Base-by-base conservation (phyloP, 73 alveolate genomes). In the Paramecium pentaurelia region DNA sequence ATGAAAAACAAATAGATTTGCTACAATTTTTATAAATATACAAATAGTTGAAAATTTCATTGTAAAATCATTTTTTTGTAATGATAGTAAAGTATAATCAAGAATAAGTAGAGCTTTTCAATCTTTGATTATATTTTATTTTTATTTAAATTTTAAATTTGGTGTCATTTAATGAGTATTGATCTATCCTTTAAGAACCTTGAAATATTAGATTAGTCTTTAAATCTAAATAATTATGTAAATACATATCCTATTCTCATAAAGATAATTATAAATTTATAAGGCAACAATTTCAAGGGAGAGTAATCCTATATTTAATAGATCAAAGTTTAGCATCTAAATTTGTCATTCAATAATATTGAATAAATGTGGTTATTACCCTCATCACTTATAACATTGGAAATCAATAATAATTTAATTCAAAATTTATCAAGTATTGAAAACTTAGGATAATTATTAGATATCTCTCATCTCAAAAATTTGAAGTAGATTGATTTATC, bases 311-410 rank as follows among this genome's bases (percentile, higher is more conserved):
- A 37, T 14, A 73, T 40, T 10, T 18, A 73, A 22, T 37, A 37
- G n/a, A 27, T 73, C 32, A 37, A 40, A 11, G 60, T 34, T 14
- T 44, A 37, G 16, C 87, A 73, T 38, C 87, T 73, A 8, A 73
- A 73, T 12, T 34, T 73, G 60, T 37, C 60, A 14, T 73, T 37
- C 38, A 73, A 73, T 73, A 73, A 73, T 38, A 37, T 73, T 16
- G 87, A 73, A 38, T 12, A 73, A 59, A 73, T 73, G 87, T 73
- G 87, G 87, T 25, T 73, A 73, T 20, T 73, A 9, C 87, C 87
- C 1, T 37, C 87, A 1, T 30, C 87, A 0, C 11, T 73, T 4
- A 73, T 73, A 16, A 73, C 87, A 36, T 73, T 73, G 16, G 87
- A 73, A 38, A 73, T 73, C n/a, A 73, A 73, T 36, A 73, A 73